Percentiles rank a stretch among this genome's conserved stretches.
Conservation (phyloP, 78 protist genomes). For the Cavenderia fasciculata region DNA sequence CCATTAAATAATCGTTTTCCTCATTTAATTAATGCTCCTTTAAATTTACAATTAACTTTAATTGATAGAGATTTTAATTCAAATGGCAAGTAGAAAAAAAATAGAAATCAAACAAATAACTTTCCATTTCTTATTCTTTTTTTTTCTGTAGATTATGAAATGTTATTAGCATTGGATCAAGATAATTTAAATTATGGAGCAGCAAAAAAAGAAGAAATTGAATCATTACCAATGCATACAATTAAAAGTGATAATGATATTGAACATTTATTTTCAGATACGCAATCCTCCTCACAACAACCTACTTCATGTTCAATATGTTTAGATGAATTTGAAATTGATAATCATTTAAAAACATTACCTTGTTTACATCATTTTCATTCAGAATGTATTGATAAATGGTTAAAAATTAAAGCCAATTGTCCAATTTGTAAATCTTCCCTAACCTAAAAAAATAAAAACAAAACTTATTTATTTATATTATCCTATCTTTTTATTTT, state of each 20-base stretch:
- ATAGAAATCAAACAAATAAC: background rate
- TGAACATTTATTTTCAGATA: constrained; percentile 8
- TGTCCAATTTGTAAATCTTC: constrained; percentile 74
- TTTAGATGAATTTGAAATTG: constrained; percentile 23
- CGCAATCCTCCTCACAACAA: too few species aligned
- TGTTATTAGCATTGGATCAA: constrained; percentile 49
- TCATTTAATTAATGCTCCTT: constrained; percentile 35
- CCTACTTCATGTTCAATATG: constrained; percentile 79
- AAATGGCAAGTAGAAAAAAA: constrained; percentile 18
- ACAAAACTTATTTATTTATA: too few species aligned
- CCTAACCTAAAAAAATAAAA: too few species aligned
- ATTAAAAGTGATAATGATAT: constrained; percentile 29
- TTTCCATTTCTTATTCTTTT: background rate
- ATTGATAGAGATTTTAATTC: constrained; percentile 76
- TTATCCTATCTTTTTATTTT: too few species aligned
- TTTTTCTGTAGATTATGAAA: constrained; percentile 43
- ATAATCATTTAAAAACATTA: constrained; percentile 41
- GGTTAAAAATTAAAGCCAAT: constrained; percentile 64
- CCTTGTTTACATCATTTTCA: constrained; percentile 81
- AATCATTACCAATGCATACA: constrained; percentile 35
- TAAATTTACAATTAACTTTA: constrained; percentile 64
- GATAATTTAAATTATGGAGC: constrained; percentile 37
- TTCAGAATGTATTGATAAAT: constrained; percentile 64
- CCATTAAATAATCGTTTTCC: constrained; percentile 3
- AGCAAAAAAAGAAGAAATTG: constrained; percentile 65